Conservation (phyloP, 768 basidiomycete genomes). For the Hydnomerulius pinastri region DNA sequence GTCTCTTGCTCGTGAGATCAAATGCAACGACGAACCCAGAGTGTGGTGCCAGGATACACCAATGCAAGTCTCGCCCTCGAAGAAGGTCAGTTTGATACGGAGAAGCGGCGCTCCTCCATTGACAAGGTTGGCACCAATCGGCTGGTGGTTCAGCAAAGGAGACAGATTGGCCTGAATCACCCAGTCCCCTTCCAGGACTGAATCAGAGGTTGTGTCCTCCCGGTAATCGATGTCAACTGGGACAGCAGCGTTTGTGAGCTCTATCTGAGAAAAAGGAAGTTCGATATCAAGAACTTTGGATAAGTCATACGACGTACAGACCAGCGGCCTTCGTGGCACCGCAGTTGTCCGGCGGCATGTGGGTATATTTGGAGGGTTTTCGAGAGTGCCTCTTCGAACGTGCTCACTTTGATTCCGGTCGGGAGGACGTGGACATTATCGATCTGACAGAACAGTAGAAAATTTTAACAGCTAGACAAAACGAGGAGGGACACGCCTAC, state of each 20-base stretch:
- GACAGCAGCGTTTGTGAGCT: constrained; percentile 21
- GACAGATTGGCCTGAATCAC: constrained; percentile 27
- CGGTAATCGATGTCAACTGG: constrained; percentile 17
- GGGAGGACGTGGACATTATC: constrained; percentile 24
- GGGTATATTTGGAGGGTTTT: constrained; percentile 24
- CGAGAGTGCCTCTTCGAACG: constrained; percentile 27
- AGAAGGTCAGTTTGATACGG: constrained; percentile 29
- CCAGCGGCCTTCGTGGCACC: constrained; percentile 13
- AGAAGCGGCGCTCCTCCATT: constrained; percentile 23
- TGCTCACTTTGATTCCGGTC: constrained; percentile 10
- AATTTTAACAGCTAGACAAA: constrained; percentile 5
- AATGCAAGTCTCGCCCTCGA: constrained; percentile 26
- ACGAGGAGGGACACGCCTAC: constrained; percentile 11
- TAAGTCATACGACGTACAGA: constrained; percentile 15
- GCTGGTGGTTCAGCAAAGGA: constrained; percentile 16
- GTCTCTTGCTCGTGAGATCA: background rate
- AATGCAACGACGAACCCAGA: constrained; percentile 23
- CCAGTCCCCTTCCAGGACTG: constrained; percentile 25
- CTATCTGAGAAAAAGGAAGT: constrained; percentile 16
- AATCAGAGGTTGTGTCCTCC: constrained; percentile 1
- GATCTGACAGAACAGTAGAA: constrained; percentile 6
- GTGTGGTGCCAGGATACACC: constrained; percentile 38
- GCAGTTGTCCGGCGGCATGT: constrained; percentile 25
- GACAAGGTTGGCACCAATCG: constrained; percentile 12
- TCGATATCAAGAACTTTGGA: background rate